phyloP scores from a whole-genome alignment of 352 stramenopile genomes.

The Phytophthora sojae region DNA sequence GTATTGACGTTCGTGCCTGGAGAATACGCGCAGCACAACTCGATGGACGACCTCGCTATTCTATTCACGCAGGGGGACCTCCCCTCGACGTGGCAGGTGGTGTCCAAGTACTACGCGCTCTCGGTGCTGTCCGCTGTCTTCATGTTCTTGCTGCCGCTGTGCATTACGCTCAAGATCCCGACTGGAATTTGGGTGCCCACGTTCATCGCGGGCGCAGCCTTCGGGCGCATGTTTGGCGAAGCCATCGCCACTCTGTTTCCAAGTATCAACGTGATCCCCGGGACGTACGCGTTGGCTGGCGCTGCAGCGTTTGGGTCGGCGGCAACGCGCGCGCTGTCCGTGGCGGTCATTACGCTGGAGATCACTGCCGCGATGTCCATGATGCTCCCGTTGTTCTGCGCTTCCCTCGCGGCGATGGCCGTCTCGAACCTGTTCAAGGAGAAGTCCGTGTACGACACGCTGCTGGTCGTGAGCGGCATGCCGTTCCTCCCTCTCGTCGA shows the following conservation, averaged over 20 bases:
- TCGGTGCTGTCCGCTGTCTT: constrained; percentile 57
- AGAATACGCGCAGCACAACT: constrained; percentile 61
- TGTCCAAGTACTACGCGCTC: constrained; percentile 82
- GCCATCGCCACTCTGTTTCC: constrained; percentile 45
- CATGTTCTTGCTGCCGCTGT: constrained; percentile 75
- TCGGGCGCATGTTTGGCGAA: constrained; percentile 85
- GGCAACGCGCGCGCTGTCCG: constrained; percentile 80
- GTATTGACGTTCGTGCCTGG: constrained; percentile 80
- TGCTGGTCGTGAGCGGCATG: constrained; percentile 74
- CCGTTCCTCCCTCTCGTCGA: constrained; percentile 88
- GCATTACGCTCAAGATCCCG: constrained; percentile 83
- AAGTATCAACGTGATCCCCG: constrained; percentile 43
- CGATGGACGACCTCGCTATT: constrained; percentile 65
- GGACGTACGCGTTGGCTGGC: constrained; percentile 81
- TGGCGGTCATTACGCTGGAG: constrained; percentile 89
- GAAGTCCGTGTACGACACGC: constrained; percentile 87
- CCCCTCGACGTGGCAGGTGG: constrained; percentile 45
- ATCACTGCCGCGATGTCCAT: constrained; percentile 85
- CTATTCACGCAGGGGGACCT: constrained; percentile 69
- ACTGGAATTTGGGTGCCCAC: constrained; percentile 87
- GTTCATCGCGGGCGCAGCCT: constrained; percentile 85
- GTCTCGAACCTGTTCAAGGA: constrained; percentile 70
- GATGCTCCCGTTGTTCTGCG: constrained; percentile 86
- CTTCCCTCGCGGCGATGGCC: constrained; percentile 71
- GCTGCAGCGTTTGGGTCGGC: constrained; percentile 75